Evolutionary conservation across 805 yeast genomes (phyloP).

Genomic region (Myxozyma kluyveri): DNA sequence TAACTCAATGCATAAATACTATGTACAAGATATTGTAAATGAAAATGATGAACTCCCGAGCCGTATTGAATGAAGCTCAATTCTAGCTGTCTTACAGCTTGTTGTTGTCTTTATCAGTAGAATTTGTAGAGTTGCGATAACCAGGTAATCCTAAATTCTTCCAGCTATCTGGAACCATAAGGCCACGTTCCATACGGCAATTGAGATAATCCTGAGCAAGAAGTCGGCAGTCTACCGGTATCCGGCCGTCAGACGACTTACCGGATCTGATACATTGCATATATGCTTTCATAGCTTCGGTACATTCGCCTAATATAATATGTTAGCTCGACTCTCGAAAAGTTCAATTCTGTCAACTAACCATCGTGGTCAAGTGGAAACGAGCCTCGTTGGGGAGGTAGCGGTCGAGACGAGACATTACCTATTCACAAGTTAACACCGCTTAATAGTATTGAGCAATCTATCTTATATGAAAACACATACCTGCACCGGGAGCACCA

Average conservation of each 20-base stretch:
- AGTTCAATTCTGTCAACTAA: too few species aligned
- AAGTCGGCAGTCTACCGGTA: conserved; percentile 81
- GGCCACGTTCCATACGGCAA: conserved; percentile 77
- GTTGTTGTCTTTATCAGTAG: too few species aligned
- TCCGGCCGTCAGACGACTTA: conserved; percentile 56
- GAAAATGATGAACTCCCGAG: background rate
- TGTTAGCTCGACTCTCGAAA: background rate
- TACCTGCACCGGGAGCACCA: conserved; percentile 24
- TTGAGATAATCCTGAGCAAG: conserved; percentile 77
- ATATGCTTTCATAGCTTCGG: conserved; percentile 68
- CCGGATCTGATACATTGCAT: conserved; percentile 70
- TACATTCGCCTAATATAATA: conserved; percentile 64
- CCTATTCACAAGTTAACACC: conserved; percentile 4
- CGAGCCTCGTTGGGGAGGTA: conserved; percentile 95
- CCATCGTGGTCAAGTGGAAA: conserved; percentile 88
- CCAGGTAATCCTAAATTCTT: conserved; percentile 58
- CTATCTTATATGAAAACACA: background rate
- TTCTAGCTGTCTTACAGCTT: too few species aligned
- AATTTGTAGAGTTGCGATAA: background rate
- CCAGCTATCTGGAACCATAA: conserved; percentile 63
- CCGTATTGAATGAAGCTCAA: too few species aligned
- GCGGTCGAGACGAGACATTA: conserved; percentile 47
- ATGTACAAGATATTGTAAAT: background rate
- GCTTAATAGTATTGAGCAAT: background rate
- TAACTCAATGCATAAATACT: too few species aligned